Conservation (phyloP, 768 basidiomycete species). For the Boletus vinaceobasis region DNA sequence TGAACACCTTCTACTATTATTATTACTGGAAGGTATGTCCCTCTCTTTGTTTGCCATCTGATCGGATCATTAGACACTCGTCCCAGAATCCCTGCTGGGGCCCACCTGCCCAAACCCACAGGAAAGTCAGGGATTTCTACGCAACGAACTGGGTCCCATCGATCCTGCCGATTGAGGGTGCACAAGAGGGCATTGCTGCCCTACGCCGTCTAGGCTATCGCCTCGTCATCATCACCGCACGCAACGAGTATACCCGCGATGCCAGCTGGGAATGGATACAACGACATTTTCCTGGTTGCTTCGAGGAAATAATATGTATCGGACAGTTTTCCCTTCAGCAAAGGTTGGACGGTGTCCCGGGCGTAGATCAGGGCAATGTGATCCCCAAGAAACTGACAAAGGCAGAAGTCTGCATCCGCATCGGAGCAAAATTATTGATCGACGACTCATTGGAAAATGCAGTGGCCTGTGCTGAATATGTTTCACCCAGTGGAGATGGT, state of each 20-base stretch:
- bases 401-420: conserved; percentile 64
- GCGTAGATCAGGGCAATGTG: conserved; percentile 29
- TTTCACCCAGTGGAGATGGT: conserved; percentile 7
- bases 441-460: conserved; percentile 84
- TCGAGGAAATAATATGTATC: conserved; percentile 65
- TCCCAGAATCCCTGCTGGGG: conserved; percentile 59
- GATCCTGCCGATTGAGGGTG: conserved; percentile 56
- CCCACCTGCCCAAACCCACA: conserved; percentile 49
- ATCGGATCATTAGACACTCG: not conserved
- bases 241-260: conserved; percentile 51
- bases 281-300: conserved; percentile 59
- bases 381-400: conserved; percentile 59
- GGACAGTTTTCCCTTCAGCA: conserved; percentile 64
- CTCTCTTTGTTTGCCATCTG: not conserved
- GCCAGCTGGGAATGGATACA: conserved; percentile 67
- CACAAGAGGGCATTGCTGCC: conserved; percentile 51
- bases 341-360: conserved; percentile 9
- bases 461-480: conserved; percentile 46
- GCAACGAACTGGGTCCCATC: conserved; percentile 44
- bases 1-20: conserved; percentile 65
- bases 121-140: conserved; percentile 61
- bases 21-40: conserved; percentile 68
- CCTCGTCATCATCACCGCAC: conserved; percentile 75
- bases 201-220: conserved; percentile 63
- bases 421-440: conserved; percentile 64